These are phyloP conservation scores for Linnemannia elongata DNA, from an alignment of 192 early-diverging fungal species.

Conservation along the genomic window DNA sequence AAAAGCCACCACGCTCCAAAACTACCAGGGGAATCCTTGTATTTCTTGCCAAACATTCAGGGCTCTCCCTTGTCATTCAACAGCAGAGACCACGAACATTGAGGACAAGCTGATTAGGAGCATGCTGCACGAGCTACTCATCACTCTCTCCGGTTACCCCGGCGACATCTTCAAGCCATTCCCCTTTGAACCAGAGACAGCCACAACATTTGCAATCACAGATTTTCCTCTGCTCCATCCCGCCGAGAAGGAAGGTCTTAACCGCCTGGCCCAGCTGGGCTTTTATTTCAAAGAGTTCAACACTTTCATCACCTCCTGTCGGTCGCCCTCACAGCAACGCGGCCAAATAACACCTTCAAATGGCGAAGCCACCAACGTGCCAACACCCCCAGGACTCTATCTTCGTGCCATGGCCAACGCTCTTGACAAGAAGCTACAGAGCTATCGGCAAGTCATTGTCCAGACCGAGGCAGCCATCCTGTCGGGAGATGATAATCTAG, in stretches of 20 bases:
- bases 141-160: constrained; percentile 73
- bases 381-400: constrained; percentile 52
- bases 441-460: constrained; percentile 62
- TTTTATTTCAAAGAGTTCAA: constrained; percentile 61
- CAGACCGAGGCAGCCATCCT: constrained; percentile 65
- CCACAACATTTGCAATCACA: constrained; percentile 68
- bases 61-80: neutral
- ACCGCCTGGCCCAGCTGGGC: constrained; percentile 72
- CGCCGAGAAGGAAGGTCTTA: constrained; percentile 70
- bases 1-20: neutral
- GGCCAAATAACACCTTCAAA: constrained; percentile 9
- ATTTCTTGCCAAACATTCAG: neutral
- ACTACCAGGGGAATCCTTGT: neutral
- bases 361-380: neutral
- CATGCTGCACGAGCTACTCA: constrained; percentile 83
- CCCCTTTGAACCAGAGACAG: constrained; percentile 49
- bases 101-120: neutral
- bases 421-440: constrained; percentile 57
- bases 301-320: constrained; percentile 54
- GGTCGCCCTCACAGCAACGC: neutral
- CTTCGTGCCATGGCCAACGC: constrained; percentile 64
- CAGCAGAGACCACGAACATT: neutral
- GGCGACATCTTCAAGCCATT: constrained; percentile 77
- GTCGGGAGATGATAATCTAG: constrained; percentile 65
- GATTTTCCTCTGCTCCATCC: constrained; percentile 77